Evolutionary conservation across 345 rosid genomes (phyloP), one percentile per base, ranked within the genome.

Genomic region (Rhodomyrtus tomentosa): DNA sequence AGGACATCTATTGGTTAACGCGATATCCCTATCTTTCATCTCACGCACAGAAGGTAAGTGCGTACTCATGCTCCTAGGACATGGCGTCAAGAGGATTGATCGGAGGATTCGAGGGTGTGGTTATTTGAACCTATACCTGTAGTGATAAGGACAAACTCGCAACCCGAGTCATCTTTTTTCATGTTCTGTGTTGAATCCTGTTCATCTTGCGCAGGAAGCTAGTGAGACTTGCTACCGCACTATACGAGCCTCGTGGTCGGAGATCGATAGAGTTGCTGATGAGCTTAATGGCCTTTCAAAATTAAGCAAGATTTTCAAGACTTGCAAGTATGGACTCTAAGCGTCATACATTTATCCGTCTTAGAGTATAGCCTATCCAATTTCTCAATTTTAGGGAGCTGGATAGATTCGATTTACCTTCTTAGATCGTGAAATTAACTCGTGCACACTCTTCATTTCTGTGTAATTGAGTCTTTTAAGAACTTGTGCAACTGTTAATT

Each of bases 271-370:
- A 84, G 83, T 93, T 83, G 98, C 98, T 76, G 85, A 94, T 3
- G n/a, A 85, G 76, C 86, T 86, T 1, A 58, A 86, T 25, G 99
- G 98, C 56, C 90, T 87, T 11, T 81, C 89, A 10, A 80, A 86
- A 12, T 93, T 96, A 42, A 84, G 95, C 90, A 38, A 85, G 62
- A 92, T 81, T 85, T 96, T 96, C 91, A 91, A 88, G 56, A 93
- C 93, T 82, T 96, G 99, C 93, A 2, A 52, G 93, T 92, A 88
- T 42, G 59, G 29, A 11, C 0, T 22, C 12, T n/a, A 32, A 24
- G 10, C 7, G 1, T 14, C 15, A 62, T 29, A 15, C n/a, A n/a
- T n/a, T n/a, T n/a, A n/a, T n/a, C n/a, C n/a, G n/a, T n/a, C n/a
- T n/a, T n/a, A n/a, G n/a, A n/a, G 15, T 27, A 58, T 27, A n/a